Evolutionary conservation across 2,329 filamentous ascomycete species (phyloP), one percentile per base, ranked within the genome.

Genomic region (Nemania bipapillata): DNA sequence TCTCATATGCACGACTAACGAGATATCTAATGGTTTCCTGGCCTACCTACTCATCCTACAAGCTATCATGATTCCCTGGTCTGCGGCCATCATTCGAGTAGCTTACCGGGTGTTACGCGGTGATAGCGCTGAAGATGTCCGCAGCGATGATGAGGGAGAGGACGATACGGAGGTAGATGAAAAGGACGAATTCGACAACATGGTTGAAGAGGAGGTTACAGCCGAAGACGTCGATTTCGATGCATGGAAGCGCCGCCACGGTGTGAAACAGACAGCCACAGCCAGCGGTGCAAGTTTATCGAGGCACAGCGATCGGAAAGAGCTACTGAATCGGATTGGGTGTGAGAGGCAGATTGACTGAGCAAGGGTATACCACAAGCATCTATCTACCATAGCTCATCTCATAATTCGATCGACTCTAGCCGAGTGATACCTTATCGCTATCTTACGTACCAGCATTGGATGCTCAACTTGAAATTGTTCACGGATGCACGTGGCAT

Each of bases 101-200:
- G 93, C 93, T 20, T 85, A 91, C 70, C 90, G 90, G 65, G 93
- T 97, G 2, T 77, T 97, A 30, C 87, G 86, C 42, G 94, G 94
- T 26, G 87, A 86, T 49, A 83, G 87, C 30, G 94, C 94, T 2
- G 94, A 97, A 68, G 95, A 98, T 76, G 87, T 89, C 12, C 89
- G 95, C 63, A 96, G 92, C 70, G 94, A 97, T 73, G 92, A 93
- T 69, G 93, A 97, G 80, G 92, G 86, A 2, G 88, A 89, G 22
- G 85, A 86, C 17, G 84, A 86, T 15, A 89, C 24, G 20, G 53
- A 86, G 2, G 88, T 89, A 20, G 85, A 80, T 40, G 77, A 83
- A 42, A 84, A 86, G 22, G 80, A 81, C 3, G 83, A 84, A 63
- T 81, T 79, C 42, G 77, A 83, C 22, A 54, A 54, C 3, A 50